These are phyloP conservation scores for Verticillium dahliae DNA, from an alignment of 2,329 filamentous ascomycete species.

Conservation along the genomic window DNA sequence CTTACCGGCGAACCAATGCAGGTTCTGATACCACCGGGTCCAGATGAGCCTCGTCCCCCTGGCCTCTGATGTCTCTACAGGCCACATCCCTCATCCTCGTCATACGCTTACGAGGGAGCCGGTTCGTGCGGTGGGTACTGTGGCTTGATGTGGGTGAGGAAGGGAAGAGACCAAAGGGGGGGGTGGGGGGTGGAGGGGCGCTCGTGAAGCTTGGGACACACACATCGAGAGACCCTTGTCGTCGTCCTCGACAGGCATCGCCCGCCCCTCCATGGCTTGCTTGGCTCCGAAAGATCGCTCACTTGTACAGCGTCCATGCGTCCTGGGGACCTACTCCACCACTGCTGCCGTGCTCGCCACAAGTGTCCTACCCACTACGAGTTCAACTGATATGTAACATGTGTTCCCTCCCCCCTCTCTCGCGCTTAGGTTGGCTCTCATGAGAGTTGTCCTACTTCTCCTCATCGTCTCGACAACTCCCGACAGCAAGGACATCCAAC, in stretches of 20 bases:
- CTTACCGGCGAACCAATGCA: not conserved
- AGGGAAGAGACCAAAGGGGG: no score
- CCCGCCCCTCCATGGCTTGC: not conserved
- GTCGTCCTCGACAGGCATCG: not conserved
- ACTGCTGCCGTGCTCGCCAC: not conserved
- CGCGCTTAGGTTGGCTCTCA: not conserved
- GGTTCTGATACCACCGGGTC: not conserved
- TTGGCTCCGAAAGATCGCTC: not conserved
- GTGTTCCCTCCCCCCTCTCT: not conserved
- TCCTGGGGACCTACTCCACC: not conserved
- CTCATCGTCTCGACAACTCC: not conserved
- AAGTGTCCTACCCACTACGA: not conserved
- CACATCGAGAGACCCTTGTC: not conserved
- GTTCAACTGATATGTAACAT: not conserved
- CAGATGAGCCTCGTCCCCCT: not conserved
- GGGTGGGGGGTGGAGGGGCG: not conserved
- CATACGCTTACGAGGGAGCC: not conserved
- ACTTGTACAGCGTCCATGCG: not conserved
- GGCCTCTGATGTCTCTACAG: not conserved
- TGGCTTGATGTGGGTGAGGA: not conserved
- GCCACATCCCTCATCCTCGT: not conserved
- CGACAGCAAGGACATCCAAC: not conserved
- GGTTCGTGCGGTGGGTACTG: not conserved
- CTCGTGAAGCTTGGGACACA: not conserved
- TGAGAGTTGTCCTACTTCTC: not conserved